A percentile compares a stretch with the other conserved stretches of the same genome.
Evolutionary conservation across 805 yeast genomes (phyloP).

Genomic region (Suhomyces canberraensis): DNA sequence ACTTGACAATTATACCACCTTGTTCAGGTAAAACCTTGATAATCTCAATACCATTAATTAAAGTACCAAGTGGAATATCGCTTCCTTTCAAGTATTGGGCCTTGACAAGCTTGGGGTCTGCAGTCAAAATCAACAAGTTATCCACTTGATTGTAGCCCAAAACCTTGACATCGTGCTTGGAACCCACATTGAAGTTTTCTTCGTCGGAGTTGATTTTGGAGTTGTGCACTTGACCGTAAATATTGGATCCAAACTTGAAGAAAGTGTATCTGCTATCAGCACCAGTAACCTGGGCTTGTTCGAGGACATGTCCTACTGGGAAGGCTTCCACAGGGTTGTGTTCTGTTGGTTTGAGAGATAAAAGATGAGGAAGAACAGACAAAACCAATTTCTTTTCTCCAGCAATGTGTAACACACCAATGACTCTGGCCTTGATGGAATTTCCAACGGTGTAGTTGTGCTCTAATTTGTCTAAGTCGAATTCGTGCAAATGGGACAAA

Average conservation of each 20-base stretch:
- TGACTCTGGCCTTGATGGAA: slow-evolving; percentile 64
- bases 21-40: slow-evolving; percentile 51
- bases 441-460: slow-evolving; percentile 69
- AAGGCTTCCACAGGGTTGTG: slow-evolving; percentile 52
- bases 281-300: slow-evolving; percentile 57
- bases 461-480: slow-evolving; percentile 46
- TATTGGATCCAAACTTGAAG: slow-evolving; percentile 53
- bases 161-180: slow-evolving; percentile 74
- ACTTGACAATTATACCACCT: slow-evolving; percentile 63
- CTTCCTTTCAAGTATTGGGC: slow-evolving; percentile 63
- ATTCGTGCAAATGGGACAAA: slow-evolving; percentile 58
- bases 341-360: slow-evolving; percentile 27
- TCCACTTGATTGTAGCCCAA: slow-evolving; percentile 68
- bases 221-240: slow-evolving; percentile 72
- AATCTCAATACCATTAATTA: slow-evolving; percentile 51
- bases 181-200: slow-evolving; percentile 54
- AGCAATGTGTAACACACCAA: slow-evolving; percentile 48
- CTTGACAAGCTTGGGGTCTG: slow-evolving; percentile 62
- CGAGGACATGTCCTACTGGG: slow-evolving; percentile 73
- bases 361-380: slow-evolving; percentile 58
- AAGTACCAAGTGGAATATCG: slow-evolving; percentile 77
- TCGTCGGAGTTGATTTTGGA: slow-evolving; percentile 60
- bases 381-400: slow-evolving; percentile 60
- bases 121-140: slow-evolving; percentile 60
- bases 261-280: slow-evolving; percentile 55